Conservation (phyloP, 345 rosid species). For the Boechera stricta region DNA sequence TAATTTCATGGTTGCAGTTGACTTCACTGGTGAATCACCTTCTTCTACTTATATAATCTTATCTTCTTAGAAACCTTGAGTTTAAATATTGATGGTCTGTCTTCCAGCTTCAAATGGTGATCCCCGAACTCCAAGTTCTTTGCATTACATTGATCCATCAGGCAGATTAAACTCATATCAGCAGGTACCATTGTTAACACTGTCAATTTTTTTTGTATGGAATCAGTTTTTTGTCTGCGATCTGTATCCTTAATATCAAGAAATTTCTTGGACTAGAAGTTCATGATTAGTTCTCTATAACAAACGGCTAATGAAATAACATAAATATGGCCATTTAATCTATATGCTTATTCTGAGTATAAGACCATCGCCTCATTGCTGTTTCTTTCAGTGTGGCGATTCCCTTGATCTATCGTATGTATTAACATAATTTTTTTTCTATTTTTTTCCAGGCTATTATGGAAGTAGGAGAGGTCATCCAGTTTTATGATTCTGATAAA, state of each 20-base stretch:
- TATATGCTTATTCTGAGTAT: background rate
- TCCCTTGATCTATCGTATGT: background rate
- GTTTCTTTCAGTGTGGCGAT: background rate
- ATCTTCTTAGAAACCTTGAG: slow-evolving; percentile 6
- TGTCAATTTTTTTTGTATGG: slow-evolving; percentile 2
- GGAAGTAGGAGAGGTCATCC: slow-evolving; percentile 87
- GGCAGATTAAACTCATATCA: slow-evolving; percentile 85
- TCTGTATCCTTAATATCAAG: slow-evolving; percentile 10
- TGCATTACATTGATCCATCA: slow-evolving; percentile 85
- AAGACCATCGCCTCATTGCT: background rate
- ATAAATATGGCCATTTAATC: background rate
- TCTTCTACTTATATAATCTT: slow-evolving; percentile 17
- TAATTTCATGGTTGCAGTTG: slow-evolving; percentile 92
- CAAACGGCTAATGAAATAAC: background rate
- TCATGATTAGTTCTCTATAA: background rate
- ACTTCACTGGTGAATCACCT: slow-evolving; percentile 72
- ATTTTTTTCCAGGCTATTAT: slow-evolving; percentile 67
- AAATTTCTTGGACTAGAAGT: background rate
- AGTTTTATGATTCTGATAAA: slow-evolving; percentile 83
- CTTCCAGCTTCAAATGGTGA: slow-evolving; percentile 86
- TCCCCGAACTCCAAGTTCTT: slow-evolving; percentile 67
- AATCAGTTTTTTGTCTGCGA: background rate
- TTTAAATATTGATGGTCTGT: background rate
- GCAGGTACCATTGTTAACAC: slow-evolving; percentile 48
- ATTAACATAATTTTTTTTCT: slow-evolving; percentile 25